Base-by-base conservation (phyloP, 2,329 filamentous ascomycete species). In the Ascochyta pisi region DNA sequence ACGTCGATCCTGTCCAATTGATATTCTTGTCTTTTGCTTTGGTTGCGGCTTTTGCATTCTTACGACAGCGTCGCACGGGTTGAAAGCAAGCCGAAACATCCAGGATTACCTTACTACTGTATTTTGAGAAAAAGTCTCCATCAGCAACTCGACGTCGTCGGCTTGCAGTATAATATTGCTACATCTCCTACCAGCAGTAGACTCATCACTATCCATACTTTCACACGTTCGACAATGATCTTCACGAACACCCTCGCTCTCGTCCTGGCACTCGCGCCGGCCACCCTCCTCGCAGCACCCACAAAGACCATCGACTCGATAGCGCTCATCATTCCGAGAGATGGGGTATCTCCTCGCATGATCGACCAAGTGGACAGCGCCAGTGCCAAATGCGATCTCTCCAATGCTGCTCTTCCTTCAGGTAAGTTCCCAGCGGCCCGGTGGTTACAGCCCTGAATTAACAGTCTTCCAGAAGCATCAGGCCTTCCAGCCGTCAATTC, bases 401-500 rank as follows among this genome's bases (percentile, higher is more conserved):
- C 63, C 31, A 60, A 62, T 22, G 66, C 66, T 9, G 51, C 46
- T 31, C 66, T 76, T 53, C 73, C 74, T 37, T 47, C 57, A 34
- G 70, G 74, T 77, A 73, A 35, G 66, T 59, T 27, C 19, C 39
- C 26, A 38, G 16, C 45, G 27, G 16, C 44, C 23, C 31, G 4
- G 16, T 16, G 40, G 12, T 40, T 22, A 29, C 2, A 9, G 49
- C 19, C 24, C 31, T 44, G 7, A 37, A 39, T 29, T 65, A 73
- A 64, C 74, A 64, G 63, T 19, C 9, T 4, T 19, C 15, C 31
- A 81, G 85, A 82, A 61, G 80, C 86, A 41, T 80, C 81, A 6
- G 78, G 84, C 15, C 82, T 96, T 6, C 86, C 89, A 13, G 61
- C 81, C 7, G 86, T 86, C 13, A 78, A 85, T 0, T 63, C 79